phyloP scores from a whole-genome alignment of 2,329 filamentous ascomycete species.

The Aspergillus japonicus region DNA sequence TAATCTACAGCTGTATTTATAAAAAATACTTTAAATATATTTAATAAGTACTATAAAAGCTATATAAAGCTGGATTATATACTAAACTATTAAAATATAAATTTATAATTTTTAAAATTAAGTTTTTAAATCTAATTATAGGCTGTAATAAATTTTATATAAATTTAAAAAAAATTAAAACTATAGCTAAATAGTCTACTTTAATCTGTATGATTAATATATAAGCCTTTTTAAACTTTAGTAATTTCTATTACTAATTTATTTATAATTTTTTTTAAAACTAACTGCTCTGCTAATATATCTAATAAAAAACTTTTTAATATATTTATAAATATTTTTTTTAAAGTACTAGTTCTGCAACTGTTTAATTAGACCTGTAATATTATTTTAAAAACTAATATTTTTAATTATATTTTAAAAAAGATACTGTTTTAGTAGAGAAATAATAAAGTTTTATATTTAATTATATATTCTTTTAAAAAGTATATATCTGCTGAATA shows the following conservation, averaged over 20 bases:
- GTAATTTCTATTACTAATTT: background rate
- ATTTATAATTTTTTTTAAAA: background rate
- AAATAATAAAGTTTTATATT: too few species aligned
- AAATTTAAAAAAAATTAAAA: background rate
- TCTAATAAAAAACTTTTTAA: too few species aligned
- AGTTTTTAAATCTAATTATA: background rate
- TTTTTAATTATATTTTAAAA: too few species aligned
- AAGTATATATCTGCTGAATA: too few species aligned
- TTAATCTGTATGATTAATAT: background rate
- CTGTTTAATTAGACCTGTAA: too few species aligned
- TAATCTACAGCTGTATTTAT: too few species aligned
- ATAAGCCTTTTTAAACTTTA: background rate
- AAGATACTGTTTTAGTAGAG: too few species aligned
- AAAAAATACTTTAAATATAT: too few species aligned
- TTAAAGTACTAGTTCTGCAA: too few species aligned
- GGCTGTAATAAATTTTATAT: background rate
- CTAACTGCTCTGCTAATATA: background rate
- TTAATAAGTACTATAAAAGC: too few species aligned
- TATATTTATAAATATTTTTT: background rate
- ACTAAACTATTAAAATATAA: background rate
- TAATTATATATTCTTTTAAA: too few species aligned
- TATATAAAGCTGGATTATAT: background rate
- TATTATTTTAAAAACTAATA: too few species aligned
- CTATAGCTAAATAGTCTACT: background rate
- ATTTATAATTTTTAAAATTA: background rate